Evolutionary conservation across 1,284 basidiomycete genomes (phyloP).

Genomic region (Moesziomyces sp.): DNA sequence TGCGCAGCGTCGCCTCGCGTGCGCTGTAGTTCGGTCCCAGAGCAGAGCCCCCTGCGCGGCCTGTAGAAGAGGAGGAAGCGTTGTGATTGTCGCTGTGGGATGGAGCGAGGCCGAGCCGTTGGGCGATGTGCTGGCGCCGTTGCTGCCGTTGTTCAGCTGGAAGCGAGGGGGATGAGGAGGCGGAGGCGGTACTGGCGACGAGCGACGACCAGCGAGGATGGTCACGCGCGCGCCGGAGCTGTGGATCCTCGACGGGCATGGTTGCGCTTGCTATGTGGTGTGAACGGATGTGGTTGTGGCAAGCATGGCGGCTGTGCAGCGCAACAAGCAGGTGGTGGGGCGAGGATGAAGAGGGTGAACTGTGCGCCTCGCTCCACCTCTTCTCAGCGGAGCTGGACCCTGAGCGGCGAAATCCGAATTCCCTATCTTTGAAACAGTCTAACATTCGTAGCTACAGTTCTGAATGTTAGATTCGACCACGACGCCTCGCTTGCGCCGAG

Average conservation of each 20-base stretch:
- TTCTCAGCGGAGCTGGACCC: no score
- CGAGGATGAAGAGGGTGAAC: no score
- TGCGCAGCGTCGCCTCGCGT: constrained; percentile 92
- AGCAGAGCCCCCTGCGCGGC: background rate
- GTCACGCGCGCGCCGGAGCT: constrained; percentile 13
- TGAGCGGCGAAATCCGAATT: no score
- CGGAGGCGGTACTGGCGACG: constrained; percentile 3
- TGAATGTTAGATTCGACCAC: no score
- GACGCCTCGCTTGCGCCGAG: no score
- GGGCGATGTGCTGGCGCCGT: constrained; percentile 10
- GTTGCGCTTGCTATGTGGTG: background rate
- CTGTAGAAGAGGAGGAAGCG: no score
- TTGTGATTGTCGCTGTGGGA: background rate
- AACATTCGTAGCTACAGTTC: no score
- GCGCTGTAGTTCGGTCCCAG: constrained; percentile 68
- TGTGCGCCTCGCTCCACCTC: no score
- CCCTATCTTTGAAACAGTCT: no score
- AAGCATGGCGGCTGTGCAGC: no score
- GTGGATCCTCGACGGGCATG: constrained; percentile 13
- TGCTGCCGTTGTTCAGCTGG: constrained; percentile 16
- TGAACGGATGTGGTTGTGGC: no score
- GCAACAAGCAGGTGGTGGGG: no score
- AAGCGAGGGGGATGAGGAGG: background rate
- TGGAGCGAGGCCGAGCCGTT: constrained; percentile 3
- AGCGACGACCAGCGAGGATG: constrained; percentile 36